Evolutionary conservation across 306 rosid genomes (phyloP).

Genomic region (Prosopis cineraria): DNA sequence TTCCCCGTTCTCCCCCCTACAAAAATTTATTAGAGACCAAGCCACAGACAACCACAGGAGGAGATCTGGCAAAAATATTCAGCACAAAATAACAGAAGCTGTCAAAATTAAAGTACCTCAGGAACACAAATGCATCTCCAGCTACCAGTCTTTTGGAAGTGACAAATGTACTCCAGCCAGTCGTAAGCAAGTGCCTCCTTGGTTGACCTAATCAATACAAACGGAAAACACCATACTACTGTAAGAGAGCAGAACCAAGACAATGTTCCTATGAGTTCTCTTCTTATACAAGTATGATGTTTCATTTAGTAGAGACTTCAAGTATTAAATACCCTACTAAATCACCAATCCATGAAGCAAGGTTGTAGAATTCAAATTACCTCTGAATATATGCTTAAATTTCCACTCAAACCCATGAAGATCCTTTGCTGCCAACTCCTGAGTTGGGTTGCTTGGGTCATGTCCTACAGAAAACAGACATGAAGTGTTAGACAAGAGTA

Average conservation of each 20-base stretch:
- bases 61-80: slow-evolving; percentile 8
- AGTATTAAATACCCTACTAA: slow-evolving; percentile 5
- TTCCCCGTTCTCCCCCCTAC: slow-evolving; percentile 68
- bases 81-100: background rate
- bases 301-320: slow-evolving; percentile 19
- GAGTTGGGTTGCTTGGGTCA: slow-evolving; percentile 79
- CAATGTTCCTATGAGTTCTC: slow-evolving; percentile 5
- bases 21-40: slow-evolving; percentile 10
- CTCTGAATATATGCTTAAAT: slow-evolving; percentile 91
- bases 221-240: slow-evolving; percentile 1
- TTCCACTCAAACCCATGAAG: slow-evolving; percentile 95
- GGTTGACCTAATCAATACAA: slow-evolving; percentile 72
- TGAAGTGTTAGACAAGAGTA: background rate
- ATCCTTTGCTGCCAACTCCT: slow-evolving; percentile 78
- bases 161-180: slow-evolving; percentile 95
- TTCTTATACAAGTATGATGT: background rate
- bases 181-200: slow-evolving; percentile 88
- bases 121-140: slow-evolving; percentile 87
- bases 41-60: background rate
- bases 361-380: slow-evolving; percentile 41
- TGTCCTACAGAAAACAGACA: slow-evolving; percentile 53
- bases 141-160: slow-evolving; percentile 83
- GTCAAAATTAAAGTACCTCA: slow-evolving; percentile 49
- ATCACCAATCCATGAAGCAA: slow-evolving; percentile 1
- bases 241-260: slow-evolving; percentile 5